Conservation (phyloP, 2,329 filamentous ascomycete species). For the Berkeleyomyces basicola region DNA sequence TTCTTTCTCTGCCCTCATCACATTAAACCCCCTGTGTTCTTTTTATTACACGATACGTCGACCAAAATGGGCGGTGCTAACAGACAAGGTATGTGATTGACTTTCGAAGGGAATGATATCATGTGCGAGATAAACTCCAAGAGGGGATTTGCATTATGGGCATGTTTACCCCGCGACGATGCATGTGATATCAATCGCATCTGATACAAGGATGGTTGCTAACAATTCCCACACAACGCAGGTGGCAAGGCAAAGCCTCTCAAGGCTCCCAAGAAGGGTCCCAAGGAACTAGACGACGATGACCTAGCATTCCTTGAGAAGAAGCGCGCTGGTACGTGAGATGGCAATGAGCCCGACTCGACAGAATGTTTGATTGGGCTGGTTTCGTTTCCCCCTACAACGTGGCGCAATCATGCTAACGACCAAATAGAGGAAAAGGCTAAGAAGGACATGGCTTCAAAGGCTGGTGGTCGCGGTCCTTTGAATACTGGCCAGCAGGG, state of each 20-base stretch:
- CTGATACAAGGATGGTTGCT: not conserved
- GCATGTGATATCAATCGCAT: not conserved
- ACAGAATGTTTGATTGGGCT: not conserved
- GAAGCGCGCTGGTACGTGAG: slow-evolving; percentile 55
- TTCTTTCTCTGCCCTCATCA: not conserved
- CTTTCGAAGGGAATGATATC: too few relatives aligned
- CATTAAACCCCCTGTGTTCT: slow-evolving; percentile 4
- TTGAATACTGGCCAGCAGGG: slow-evolving; percentile 70
- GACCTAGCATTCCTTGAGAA: slow-evolving; percentile 70
- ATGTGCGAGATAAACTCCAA: too few relatives aligned
- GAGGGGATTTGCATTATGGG: not conserved
- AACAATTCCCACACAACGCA: slow-evolving; percentile 21
- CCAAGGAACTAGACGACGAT: slow-evolving; percentile 73
- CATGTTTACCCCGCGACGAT: not conserved
- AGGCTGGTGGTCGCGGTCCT: slow-evolving; percentile 76
- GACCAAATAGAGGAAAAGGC: slow-evolving; percentile 54
- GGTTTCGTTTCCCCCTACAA: not conserved
- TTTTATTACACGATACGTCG: not conserved
- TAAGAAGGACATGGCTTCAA: slow-evolving; percentile 66
- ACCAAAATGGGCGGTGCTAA: slow-evolving; percentile 46
- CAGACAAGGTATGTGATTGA: slow-evolving; percentile 41
- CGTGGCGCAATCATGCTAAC: not conserved
- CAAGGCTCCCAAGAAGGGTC: slow-evolving; percentile 77
- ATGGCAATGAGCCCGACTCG: not conserved
- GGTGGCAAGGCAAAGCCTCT: slow-evolving; percentile 71